Conservation (phyloP, 179 eudicot genomes). For the Silene vulgaris region DNA sequence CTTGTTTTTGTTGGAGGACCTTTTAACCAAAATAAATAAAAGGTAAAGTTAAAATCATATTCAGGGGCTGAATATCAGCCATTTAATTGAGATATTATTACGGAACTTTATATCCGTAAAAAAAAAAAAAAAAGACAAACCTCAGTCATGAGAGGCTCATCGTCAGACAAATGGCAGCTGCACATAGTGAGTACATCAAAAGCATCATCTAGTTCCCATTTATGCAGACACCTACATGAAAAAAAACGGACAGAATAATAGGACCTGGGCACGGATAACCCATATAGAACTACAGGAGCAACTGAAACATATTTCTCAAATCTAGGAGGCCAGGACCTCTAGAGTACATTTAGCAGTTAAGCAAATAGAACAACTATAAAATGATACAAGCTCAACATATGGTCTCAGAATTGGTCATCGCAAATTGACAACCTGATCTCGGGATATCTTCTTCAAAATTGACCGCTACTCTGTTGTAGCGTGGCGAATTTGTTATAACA, state of each 20-base stretch:
- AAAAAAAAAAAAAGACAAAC: conserved; percentile 31
- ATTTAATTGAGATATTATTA: not conserved
- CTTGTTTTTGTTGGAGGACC: conserved; percentile 77
- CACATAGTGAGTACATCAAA: conserved; percentile 98
- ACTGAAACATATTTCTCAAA: not conserved
- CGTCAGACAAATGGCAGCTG: conserved; percentile 78
- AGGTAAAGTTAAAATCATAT: conserved; percentile 16
- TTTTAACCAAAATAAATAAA: conserved; percentile 29
- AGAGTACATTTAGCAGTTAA: not conserved
- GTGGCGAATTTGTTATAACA: too few relatives aligned
- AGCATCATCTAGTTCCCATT: conserved; percentile 93
- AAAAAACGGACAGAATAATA: not conserved
- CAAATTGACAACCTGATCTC: not conserved
- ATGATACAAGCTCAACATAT: not conserved
- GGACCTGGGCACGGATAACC: not conserved
- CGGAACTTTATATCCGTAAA: not conserved
- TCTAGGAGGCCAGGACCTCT: not conserved
- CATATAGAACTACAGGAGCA: not conserved
- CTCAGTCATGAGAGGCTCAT: conserved; percentile 64
- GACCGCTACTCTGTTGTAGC: not conserved
- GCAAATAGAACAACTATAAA: not conserved
- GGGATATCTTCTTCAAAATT: not conserved
- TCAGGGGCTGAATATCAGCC: not conserved
- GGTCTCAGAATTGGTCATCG: not conserved
- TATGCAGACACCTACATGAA: conserved; percentile 63